phyloP scores from a whole-genome alignment of 2,329 filamentous ascomycete genomes.

The Colletotrichum orchidophilum region DNA sequence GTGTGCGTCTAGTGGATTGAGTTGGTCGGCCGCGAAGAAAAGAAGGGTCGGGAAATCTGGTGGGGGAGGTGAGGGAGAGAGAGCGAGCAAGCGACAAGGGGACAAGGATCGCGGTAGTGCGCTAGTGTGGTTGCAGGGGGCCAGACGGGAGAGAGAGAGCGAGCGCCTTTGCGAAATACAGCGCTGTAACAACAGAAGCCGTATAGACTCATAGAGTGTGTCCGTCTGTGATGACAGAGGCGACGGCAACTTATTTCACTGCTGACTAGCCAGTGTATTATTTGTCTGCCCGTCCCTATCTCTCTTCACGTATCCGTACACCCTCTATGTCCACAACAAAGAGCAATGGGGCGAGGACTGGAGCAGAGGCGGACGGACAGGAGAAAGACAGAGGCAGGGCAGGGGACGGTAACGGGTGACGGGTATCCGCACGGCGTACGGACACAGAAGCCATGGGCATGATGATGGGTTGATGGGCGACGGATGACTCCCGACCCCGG shows the following conservation, averaged over 20 bases:
- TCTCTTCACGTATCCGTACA: not conserved
- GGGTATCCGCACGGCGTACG: too few species aligned
- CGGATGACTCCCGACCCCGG: conserved; percentile 25
- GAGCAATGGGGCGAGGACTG: conserved; percentile 9
- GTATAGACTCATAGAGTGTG: not conserved
- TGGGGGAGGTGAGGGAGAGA: conserved; percentile 1
- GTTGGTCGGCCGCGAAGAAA: conserved; percentile 10
- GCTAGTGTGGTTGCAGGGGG: not conserved
- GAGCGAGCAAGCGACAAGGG: conserved; percentile 9
- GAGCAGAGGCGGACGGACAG: conserved; percentile 8
- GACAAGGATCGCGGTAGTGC: conserved; percentile 23
- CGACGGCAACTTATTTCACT: not conserved
- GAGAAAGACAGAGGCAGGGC: conserved; percentile 9
- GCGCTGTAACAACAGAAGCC: not conserved
- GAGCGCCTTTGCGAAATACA: conserved; percentile 8
- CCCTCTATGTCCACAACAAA: not conserved
- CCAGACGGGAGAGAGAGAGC: not conserved
- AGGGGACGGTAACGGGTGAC: conserved; percentile 4
- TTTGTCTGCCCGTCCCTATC: not conserved
- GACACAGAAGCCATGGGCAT: not conserved
- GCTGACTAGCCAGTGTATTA: not conserved
- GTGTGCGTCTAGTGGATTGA: conserved; percentile 25
- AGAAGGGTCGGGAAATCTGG: conserved; percentile 27
- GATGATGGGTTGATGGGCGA: conserved; percentile 11
- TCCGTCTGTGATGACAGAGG: not conserved